Conservation (phyloP, 306 rosid species). For the cucumber (Cucumis sativus) region Cucumber_9930_V3 NC_026655.2:27458501-27459000, state of each 20-base stretch:
- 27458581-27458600: conserved; percentile 5
- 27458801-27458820: too few species aligned
- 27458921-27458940: conserved; percentile 18
- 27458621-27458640: conserved; percentile 37
- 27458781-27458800: too few species aligned
- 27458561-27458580: too few species aligned
- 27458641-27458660: conserved; percentile 46
- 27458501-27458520: too few species aligned
- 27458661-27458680: conserved; percentile 67
- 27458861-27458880: conserved; percentile 52
- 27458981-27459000: too few species aligned
- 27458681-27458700: not conserved
- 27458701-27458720: conserved; percentile 10
- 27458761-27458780: too few species aligned
- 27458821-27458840: too few species aligned
- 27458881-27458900: conserved; percentile 50
- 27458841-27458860: conserved; percentile 28
- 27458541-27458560: too few species aligned
- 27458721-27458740: conserved; percentile 47
- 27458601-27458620: conserved; percentile 31
- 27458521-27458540: too few species aligned
- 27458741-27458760: too few species aligned
- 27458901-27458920: conserved; percentile 34
- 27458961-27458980: not conserved
- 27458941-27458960: not conserved